Evolutionary conservation across 2,329 filamentous ascomycete genomes (phyloP), one percentile per base, ranked within the genome.

Genomic region (Cordyceps sp.): DNA sequence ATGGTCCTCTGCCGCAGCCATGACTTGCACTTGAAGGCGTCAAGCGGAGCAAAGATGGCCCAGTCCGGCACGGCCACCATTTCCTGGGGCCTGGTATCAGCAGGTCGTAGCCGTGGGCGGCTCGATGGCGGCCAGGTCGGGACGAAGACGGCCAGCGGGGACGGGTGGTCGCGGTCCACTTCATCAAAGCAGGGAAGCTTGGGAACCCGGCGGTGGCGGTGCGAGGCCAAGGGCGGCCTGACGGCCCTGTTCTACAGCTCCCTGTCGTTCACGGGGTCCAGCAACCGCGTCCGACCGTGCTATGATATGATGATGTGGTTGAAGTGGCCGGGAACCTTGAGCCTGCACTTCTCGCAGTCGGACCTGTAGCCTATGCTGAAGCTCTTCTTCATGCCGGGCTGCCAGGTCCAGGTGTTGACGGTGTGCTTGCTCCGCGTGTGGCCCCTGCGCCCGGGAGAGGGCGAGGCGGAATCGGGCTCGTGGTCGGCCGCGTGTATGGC

Each of bases 291-390:
- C 32, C 38, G 33, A 16, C 47, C 45, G 18, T 45, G 39, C 61
- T 71, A 73, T 30, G 69, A 71, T 44, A 74, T 65, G 39, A 83
- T 73, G 37, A 85, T 82, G 53, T 86, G 80, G 46, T 79, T 84
- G 48, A 83, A 85, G 49, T 86, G 80, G 1, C 80, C 80, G 0
- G 80, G 79, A 7, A 83, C 76, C 48, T 75, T 79, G 48, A 69
- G 63, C 28, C 66, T 67, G 54, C 80, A 86, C 53, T 84, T 84
- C 38, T 84, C 78, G 48, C 80, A 86, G 51, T 83, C 79, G 10
- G 74, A 66, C 39, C 79, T 63, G 55, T 78, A 85, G 31, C 80
- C 80, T 70, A 85, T 83, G 44, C 77, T 80, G 50, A 85, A 78
- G 38, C 67, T 73, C 49, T 69, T 71, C 54, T 78, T 79, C 66